Base-by-base conservation (phyloP, 306 rosid genomes). In the Lathyrus oleraceus region DNA sequence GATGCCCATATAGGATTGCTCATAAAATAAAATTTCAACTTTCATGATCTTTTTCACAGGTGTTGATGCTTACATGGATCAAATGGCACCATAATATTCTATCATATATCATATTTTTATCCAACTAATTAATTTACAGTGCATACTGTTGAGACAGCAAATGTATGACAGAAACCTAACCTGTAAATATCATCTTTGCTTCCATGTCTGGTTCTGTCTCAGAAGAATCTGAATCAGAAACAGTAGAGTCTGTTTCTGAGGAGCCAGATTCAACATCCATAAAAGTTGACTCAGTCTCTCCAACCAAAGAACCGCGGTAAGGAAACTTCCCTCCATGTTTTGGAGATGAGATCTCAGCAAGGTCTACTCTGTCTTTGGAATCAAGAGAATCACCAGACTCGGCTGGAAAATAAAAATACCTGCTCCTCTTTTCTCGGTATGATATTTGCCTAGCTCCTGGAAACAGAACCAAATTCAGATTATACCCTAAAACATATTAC, bases 361-460 rank as follows among this genome's bases (percentile, higher is more conserved):
- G 85, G 69, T 84, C 61, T 39, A 63, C 80, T 73, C 82, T 36
- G 67, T 84, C 89, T 82, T 72, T 86, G 68, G 79, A 79, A 53
- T 84, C 92, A 68, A 92, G 82, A 20, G 88, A 89, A 79, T 87
- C 92, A 69, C 79, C 75, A 80, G 81, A 88, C 61, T 88, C 95
- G 10, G 87, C 73, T 32, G 85, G 91, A 58, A 85, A 43, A 78
- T 86, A 84, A 54, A 78, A 69, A 74, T 52, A 58, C 71, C 78
- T 86, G 71, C 81, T 89, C 89, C 87, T 86, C 85, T 92, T 92
- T 62, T 85, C 82, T 48, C 71, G 80, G 81, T 19, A 75, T 73
- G 72, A 36, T 5, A 85, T 39, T 49, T 75, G 91, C 84, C 87
- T 88, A 76, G 54, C 81, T 59, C 88, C 96, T 85, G 86, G 67